A percentile compares a stretch with the other conserved stretches of the same genome.
Evolutionary conservation across 2,329 filamentous ascomycete species (phyloP).

Genomic region (Beauveria scarabaeidicola): DNA sequence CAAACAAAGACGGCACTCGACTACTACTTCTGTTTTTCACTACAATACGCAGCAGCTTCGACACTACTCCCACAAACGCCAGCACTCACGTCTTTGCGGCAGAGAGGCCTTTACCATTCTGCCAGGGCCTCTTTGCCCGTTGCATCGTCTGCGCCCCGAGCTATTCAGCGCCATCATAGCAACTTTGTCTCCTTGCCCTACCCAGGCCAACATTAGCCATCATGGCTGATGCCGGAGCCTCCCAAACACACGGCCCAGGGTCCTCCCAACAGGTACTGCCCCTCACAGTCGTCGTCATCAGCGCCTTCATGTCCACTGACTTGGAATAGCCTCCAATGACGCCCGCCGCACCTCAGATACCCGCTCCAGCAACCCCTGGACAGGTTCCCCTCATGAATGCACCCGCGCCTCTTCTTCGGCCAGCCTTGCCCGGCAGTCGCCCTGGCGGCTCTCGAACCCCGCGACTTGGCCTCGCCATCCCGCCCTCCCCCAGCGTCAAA

Average conservation of each 20-base stretch:
- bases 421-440: slow-evolving; percentile 66
- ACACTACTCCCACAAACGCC: not conserved
- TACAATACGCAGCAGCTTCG: no score
- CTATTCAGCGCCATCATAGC: not conserved
- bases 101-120: slow-evolving; percentile 1
- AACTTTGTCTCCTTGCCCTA: not conserved
- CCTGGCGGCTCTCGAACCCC: slow-evolving; percentile 58
- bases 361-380: slow-evolving; percentile 24
- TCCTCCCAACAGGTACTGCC: slow-evolving; percentile 11
- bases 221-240: slow-evolving; percentile 20
- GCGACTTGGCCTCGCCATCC: slow-evolving; percentile 81
- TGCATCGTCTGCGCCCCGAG: not conserved
- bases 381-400: slow-evolving; percentile 57
- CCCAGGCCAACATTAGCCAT: slow-evolving; percentile 13
- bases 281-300: not conserved
- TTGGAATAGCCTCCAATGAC: slow-evolving; percentile 12
- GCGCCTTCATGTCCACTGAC: not conserved
- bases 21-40: not conserved
- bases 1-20: not conserved
- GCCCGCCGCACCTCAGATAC: slow-evolving; percentile 17
- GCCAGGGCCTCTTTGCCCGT: slow-evolving; percentile 3
- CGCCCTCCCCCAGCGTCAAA: slow-evolving; percentile 74
- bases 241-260: slow-evolving; percentile 15
- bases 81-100: not conserved
- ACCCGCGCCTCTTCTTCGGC: slow-evolving; percentile 71